Evolutionary conservation across 2,329 filamentous ascomycete genomes (phyloP), one percentile per base, ranked within the genome.

Genomic region (Fusarium tjaetaba): DNA sequence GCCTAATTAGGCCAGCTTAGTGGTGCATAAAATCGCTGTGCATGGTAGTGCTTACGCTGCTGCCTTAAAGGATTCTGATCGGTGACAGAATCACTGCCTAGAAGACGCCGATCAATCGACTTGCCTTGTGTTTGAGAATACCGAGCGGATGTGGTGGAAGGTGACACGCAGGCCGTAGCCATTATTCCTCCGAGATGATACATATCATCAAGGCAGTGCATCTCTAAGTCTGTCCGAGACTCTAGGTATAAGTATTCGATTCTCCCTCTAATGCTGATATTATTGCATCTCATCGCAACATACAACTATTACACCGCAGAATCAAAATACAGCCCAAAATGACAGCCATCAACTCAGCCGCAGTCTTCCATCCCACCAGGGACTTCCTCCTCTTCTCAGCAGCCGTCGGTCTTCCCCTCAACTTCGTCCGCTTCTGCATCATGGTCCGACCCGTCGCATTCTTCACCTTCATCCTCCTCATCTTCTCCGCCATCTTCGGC

Each of bases 371-470:
- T 7, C 28, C 39, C 0, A 51, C 32, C 1, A 46, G 62, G 11
- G 28, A 46, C 1, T 38, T 65, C 0, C n/a, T 65, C 7, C 22
- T 65, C 18, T 65, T 39, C 34, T 34, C 62, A 28, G 62, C 57
- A 2, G 16, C 11, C 0, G 26, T 62, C 1, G 57, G 62, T 3
- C 6, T 65, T 4, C 62, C 62, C 3, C 62, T 65, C 13, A 65
- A 65, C 26, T 49, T 65, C 16, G 43, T 65, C 18, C 62, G 62
- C 11, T 65, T 65, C n/a, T 15, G 42, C 8, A 38, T 65, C 38
- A 65, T 65, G 46, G 30, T 36, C 11, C 38, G 26, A 9, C 62
- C 62, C 4, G 9, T n/a, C 13, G 62, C 57, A 5, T 9, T 65
- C 8, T 62, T 65, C 20, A 65, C 62, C 0, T 28, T 65, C 9